These are phyloP conservation scores for Aegilops longissima DNA, from an alignment of 176 grass and related monocot genomes.

Conservation along the genomic window DNA sequence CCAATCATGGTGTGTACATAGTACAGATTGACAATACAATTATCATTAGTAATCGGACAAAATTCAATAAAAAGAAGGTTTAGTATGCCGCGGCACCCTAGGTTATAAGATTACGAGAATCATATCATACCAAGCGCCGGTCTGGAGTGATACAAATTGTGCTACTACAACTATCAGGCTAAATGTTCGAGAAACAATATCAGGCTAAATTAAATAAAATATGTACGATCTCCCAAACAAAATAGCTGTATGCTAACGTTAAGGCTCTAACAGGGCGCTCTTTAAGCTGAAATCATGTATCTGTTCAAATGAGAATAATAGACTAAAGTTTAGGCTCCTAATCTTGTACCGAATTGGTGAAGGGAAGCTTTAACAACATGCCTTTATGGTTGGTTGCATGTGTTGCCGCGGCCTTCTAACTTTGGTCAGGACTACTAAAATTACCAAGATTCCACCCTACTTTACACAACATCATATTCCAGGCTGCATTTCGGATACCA, in stretches of 20 bases:
- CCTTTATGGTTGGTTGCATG: background rate
- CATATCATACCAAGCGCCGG: background rate
- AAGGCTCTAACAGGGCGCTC: background rate
- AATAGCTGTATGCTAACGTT: background rate
- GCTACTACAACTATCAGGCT: background rate
- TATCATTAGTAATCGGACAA: background rate
- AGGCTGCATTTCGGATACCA: too few relatives aligned
- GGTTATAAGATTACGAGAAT: background rate
- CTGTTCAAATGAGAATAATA: background rate
- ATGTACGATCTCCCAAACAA: background rate
- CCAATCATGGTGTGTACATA: background rate
- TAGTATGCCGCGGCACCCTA: background rate
- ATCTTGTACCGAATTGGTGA: background rate
- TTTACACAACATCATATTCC: background rate
- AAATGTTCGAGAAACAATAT: background rate
- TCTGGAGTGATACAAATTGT: background rate
- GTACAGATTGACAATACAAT: background rate
- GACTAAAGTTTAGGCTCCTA: background rate
- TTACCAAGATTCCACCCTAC: background rate
- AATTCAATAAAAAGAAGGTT: background rate
- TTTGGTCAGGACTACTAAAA: background rate
- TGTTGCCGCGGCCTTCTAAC: background rate
- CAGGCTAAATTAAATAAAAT: background rate
- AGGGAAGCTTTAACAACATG: background rate
- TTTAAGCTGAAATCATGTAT: background rate